Percentiles rank a stretch among this genome's conserved stretches.
Conservation (phyloP, 306 rosid species). For the Cyamopsis tetragonoloba region DNA sequence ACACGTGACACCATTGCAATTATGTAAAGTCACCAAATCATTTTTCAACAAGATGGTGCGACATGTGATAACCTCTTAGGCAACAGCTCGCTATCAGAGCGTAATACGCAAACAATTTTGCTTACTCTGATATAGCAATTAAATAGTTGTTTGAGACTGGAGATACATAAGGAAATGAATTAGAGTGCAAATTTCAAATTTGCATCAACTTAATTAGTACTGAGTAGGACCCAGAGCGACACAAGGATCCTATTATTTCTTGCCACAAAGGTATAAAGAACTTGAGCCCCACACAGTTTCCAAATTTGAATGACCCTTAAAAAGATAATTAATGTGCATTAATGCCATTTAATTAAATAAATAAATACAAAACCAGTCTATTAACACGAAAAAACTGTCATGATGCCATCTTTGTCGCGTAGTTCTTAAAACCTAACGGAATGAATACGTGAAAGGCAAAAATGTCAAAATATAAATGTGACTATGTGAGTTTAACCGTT, state of each 20-base stretch:
- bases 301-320: neutral
- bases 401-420: neutral
- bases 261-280: neutral
- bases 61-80: neutral
- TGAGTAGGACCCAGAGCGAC: neutral
- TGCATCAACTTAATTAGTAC: neutral
- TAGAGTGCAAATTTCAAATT: slow-evolving; percentile 6
- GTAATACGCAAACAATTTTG: neutral
- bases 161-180: neutral
- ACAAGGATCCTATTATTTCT: neutral
- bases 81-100: slow-evolving; percentile 16
- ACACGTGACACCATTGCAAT: neutral
- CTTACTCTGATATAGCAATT: slow-evolving; percentile 1
- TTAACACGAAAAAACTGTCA: neutral
- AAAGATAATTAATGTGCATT: neutral
- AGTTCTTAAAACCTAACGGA: neutral
- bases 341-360: neutral
- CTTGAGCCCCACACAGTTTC: neutral
- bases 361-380: neutral
- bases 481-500: neutral
- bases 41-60: neutral
- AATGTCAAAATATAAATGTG: slow-evolving; percentile 12
- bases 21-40: neutral
- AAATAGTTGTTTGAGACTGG: slow-evolving; percentile 5
- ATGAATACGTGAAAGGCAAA: neutral